phyloP scores from a whole-genome alignment of 139 green algal genomes.

The Micractinium conductrix region DNA sequence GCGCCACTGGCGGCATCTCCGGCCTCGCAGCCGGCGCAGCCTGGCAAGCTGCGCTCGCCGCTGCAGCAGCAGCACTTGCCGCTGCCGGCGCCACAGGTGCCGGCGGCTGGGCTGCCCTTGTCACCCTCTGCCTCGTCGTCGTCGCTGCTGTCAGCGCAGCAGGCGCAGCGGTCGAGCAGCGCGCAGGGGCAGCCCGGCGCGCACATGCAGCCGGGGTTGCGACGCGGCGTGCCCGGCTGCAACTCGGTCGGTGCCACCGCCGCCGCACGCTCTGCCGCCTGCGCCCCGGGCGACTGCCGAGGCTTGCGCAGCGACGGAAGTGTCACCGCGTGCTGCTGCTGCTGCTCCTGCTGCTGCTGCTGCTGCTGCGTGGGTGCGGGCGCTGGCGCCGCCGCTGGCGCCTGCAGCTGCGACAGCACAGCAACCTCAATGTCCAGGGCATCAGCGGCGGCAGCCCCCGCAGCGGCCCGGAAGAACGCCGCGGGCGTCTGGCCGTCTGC shows the following conservation, averaged over 20 bases:
- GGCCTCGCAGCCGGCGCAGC: not conserved
- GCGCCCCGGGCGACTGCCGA: too few relatives aligned
- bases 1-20: too few relatives aligned
- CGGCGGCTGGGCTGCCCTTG: not conserved
- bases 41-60: not conserved
- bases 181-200: conserved; percentile 31
- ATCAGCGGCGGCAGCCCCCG: not conserved
- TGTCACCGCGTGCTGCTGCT: not conserved
- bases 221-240: conserved; percentile 14
- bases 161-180: conserved; percentile 26
- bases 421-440: not conserved
- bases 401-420: not conserved
- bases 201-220: conserved; percentile 20
- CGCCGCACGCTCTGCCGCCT: not conserved
- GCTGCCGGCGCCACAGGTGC: conserved; percentile 27
- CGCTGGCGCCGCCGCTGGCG: not conserved
- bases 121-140: not conserved
- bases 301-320: not conserved
- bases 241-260: not conserved
- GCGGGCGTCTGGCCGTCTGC: conserved; percentile 16
- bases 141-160: conserved; percentile 15
- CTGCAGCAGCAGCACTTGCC: conserved; percentile 25
- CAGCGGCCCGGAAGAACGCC: not conserved
- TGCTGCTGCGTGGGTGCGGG: not conserved
- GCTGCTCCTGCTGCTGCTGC: not conserved